Conservation (phyloP, 345 rosid genomes). For the Noccaea bulbosa region DNA sequence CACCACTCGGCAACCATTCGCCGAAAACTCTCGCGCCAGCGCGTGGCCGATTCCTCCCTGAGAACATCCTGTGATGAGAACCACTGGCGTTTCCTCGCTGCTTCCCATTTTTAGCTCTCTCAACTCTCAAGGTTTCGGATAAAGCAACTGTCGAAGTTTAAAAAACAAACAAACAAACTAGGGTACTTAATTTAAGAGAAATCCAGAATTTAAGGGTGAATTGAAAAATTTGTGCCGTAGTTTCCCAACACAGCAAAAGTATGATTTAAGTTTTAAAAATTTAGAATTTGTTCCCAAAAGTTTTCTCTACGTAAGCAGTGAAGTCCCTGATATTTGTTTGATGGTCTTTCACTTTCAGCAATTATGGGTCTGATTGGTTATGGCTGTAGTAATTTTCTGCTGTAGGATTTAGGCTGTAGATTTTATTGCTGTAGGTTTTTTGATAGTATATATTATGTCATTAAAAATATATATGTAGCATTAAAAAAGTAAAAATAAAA, state of each 20-base stretch:
- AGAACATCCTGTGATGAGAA: slow-evolving; percentile 85
- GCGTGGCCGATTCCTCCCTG: slow-evolving; percentile 91
- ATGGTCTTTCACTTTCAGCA: slow-evolving; percentile 3
- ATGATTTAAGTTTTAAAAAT: slow-evolving; percentile 17
- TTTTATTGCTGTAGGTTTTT: too few relatives aligned
- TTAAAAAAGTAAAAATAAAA: too few relatives aligned
- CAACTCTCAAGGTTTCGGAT: slow-evolving; percentile 9
- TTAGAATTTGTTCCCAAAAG: too few relatives aligned
- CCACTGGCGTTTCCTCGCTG: slow-evolving; percentile 51
- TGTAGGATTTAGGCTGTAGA: too few relatives aligned
- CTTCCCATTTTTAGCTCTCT: slow-evolving; percentile 49
- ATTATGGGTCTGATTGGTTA: too few relatives aligned
- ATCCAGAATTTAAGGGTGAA: slow-evolving; percentile 21
- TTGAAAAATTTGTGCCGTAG: slow-evolving; percentile 22
- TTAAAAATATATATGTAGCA: too few relatives aligned
- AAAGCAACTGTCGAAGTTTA: not conserved
- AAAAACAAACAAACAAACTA: not conserved
- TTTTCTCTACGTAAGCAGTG: not conserved
- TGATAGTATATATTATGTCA: too few relatives aligned
- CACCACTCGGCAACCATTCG: slow-evolving; percentile 69
- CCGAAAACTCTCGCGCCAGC: slow-evolving; percentile 77
- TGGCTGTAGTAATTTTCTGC: too few relatives aligned
- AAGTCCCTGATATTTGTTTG: slow-evolving; percentile 26
- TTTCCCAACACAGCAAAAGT: slow-evolving; percentile 21
- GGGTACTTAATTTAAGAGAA: not conserved